These are phyloP conservation scores for Sclerotinia borealis DNA, from an alignment of 2,329 filamentous ascomycete genomes.

Conservation along the genomic window DNA sequence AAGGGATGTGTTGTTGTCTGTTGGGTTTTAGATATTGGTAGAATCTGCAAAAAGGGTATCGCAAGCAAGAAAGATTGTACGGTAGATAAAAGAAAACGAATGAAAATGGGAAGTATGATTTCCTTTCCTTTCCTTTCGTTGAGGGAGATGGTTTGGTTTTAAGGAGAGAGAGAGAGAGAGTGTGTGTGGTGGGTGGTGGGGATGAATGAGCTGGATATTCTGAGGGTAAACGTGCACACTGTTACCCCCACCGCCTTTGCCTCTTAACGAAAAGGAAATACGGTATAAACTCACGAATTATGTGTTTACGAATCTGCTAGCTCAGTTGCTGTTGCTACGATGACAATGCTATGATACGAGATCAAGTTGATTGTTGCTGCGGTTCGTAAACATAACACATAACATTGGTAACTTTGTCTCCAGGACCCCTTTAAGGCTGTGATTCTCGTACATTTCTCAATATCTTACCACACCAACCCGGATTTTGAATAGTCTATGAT, in stretches of 20 bases:
- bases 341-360: not conserved
- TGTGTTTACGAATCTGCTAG: constrained; percentile 6
- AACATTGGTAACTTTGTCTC: not conserved
- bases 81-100: not conserved
- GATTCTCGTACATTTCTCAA: not conserved
- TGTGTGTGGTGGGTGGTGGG: not conserved
- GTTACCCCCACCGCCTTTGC: constrained; percentile 1
- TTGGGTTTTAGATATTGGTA: not conserved
- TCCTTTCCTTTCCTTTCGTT: not conserved
- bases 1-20: not conserved
- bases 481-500: not conserved
- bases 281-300: not conserved
- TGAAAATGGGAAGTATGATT: not conserved
- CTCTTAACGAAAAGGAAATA: not conserved
- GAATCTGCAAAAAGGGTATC: not conserved
- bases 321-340: not conserved
- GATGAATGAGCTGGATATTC: constrained; percentile 7
- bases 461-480: not conserved
- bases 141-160: constrained; percentile 7
- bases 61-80: constrained; percentile 9
- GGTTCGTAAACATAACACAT: not conserved
- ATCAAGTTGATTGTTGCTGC: not conserved
- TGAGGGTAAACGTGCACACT: constrained; percentile 5
- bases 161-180: not conserved
- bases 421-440: not conserved